phyloP scores from a whole-genome alignment of 768 basidiomycete species.

The Pleurotus pulmonarius region DNA sequence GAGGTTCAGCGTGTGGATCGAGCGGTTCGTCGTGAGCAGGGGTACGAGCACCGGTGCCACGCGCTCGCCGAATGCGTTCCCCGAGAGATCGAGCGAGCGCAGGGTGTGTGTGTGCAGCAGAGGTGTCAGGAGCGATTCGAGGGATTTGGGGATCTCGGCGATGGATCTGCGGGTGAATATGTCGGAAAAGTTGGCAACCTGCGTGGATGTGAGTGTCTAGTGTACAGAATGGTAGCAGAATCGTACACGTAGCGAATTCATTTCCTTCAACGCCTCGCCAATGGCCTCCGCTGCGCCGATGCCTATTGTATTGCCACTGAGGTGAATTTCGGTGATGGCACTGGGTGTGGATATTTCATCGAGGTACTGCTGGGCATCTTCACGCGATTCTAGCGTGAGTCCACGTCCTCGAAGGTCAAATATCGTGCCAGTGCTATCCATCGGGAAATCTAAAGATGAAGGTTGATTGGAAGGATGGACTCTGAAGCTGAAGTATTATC shows the following conservation, averaged over 20 bases:
- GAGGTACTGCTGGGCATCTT: constrained; percentile 74
- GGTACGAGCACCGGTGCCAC: constrained; percentile 92
- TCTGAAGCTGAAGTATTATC: too few species aligned
- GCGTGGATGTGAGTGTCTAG: neutral
- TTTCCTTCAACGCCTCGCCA: constrained; percentile 70
- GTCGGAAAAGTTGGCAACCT: constrained; percentile 96
- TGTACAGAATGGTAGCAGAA: neutral
- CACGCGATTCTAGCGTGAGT: constrained; percentile 75
- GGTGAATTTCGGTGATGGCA: constrained; percentile 79
- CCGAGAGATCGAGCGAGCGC: constrained; percentile 84
- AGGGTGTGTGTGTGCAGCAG: constrained; percentile 79
- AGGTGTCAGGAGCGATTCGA: constrained; percentile 84
- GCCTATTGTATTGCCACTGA: constrained; percentile 93
- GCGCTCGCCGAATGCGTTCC: constrained; percentile 96
- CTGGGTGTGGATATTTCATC: constrained; percentile 53
- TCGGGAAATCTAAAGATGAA: too few species aligned
- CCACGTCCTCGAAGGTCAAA: constrained; percentile 56
- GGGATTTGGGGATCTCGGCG: constrained; percentile 88
- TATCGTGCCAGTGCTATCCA: constrained; percentile 26
- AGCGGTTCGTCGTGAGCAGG: constrained; percentile 80
- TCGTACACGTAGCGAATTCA: constrained; percentile 66
- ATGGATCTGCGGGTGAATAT: constrained; percentile 98
- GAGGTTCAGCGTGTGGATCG: constrained; percentile 80
- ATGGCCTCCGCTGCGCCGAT: constrained; percentile 85
- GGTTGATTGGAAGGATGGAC: too few species aligned